Evolutionary conservation across 306 rosid species (phyloP), one percentile per base, ranked within the genome.

Genomic region (Oxytropis ochrocephala): DNA sequence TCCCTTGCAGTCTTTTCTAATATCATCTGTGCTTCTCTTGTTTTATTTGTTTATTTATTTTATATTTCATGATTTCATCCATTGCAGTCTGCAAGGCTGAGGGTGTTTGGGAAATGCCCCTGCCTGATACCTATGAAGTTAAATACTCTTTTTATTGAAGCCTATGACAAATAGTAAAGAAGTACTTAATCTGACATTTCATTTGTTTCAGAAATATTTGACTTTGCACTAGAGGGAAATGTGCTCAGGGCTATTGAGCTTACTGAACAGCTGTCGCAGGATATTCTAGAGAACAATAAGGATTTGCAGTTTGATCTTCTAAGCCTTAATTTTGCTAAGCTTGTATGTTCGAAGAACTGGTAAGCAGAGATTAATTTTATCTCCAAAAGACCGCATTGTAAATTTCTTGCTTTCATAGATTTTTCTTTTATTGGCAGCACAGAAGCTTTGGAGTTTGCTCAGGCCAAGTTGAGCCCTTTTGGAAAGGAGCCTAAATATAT

Each of bases 371-470:
- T 66, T 72, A 44, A 18, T 24, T 69, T 66, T 32, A 27, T 76
- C 39, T 63, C 11, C 13, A 48, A 48, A 61, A 48, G 57, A 78
- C 36, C 41, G 58, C 44, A 5, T 13, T 44, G 21, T 47, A 70
- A 33, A 3, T 58, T 78, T 74, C 24, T 47, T 47, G 47, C 68
- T 64, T 59, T 56, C 19, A 10, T 72, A 73, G 46, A 77, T 67
- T 52, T 55, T 72, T 69, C 27, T 85, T 85, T 85, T 42, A 79
- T 78, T 91, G 88, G 85, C 97, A 92, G 97, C 96, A 79, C 97
- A 82, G 95, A 87, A 73, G 97, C 96, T 69, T 81, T 92, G 95
- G 96, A 85, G 63, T 92, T 92, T 85, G 88, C 97, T 76, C 96
- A 79, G 85, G 81, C 72, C 41, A 80, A 81, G 82, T 79, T 89